phyloP scores from a whole-genome alignment of 345 rosid genomes.

The Stellera chamaejasme region DNA sequence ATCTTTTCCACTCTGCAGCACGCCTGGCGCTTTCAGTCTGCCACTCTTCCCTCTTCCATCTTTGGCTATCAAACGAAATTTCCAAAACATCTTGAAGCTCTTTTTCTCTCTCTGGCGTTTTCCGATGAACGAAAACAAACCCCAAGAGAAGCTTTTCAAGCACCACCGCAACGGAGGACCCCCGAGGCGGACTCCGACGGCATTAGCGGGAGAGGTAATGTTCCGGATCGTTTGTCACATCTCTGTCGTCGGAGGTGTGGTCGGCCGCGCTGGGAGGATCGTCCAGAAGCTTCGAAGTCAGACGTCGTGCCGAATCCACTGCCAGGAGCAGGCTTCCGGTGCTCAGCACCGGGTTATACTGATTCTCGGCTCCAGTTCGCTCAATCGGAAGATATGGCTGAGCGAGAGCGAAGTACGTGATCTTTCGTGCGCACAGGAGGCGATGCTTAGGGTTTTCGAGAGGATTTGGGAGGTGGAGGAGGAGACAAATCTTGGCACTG shows the following conservation, averaged over 20 bases:
- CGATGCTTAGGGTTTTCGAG: slow-evolving; percentile 53
- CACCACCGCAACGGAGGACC: slow-evolving; percentile 7
- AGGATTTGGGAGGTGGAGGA: slow-evolving; percentile 46
- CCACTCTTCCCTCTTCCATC: too few relatives aligned
- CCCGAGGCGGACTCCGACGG: slow-evolving; percentile 8
- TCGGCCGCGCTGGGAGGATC: slow-evolving; percentile 30
- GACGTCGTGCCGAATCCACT: slow-evolving; percentile 29
- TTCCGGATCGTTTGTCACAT: slow-evolving; percentile 37
- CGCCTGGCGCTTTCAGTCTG: too few relatives aligned
- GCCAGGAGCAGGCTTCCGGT: slow-evolving; percentile 23
- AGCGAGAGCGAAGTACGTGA: slow-evolving; percentile 24
- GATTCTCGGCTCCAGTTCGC: slow-evolving; percentile 28
- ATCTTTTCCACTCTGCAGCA: too few relatives aligned
- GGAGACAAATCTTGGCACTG: slow-evolving; percentile 16
- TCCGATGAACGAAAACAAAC: neutral
- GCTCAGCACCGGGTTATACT: slow-evolving; percentile 32
- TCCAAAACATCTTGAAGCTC: slow-evolving; percentile 2
- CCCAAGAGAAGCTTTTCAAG: slow-evolving; percentile 1
- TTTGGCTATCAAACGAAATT: neutral
- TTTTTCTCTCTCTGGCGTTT: neutral
- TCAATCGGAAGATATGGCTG: slow-evolving; percentile 23
- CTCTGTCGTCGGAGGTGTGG: slow-evolving; percentile 28
- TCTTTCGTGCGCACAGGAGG: slow-evolving; percentile 49
- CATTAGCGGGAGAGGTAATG: slow-evolving; percentile 17
- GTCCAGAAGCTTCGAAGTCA: slow-evolving; percentile 29